Percentiles rank a stretch among this genome's conserved stretches.
Evolutionary conservation across 441 rosid species (phyloP).

Genomic region (Adansonia gregorii): DNA sequence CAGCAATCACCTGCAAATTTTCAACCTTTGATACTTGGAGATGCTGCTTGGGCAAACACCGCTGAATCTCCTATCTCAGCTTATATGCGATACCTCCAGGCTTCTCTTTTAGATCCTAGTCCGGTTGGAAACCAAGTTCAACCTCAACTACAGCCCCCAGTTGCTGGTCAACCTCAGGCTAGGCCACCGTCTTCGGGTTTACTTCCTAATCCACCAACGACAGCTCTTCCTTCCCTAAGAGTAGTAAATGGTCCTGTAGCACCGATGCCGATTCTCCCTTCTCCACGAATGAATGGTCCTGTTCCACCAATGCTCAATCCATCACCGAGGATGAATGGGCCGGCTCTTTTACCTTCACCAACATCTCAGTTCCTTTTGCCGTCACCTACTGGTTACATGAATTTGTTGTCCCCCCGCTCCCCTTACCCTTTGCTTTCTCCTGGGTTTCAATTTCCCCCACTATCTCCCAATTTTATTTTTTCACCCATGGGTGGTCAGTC

Average conservation of each 20-base stretch:
- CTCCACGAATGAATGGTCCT: constrained; percentile 52
- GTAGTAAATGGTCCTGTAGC: constrained; percentile 44
- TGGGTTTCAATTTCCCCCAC: constrained; percentile 56
- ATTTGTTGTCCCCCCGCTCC: constrained; percentile 57
- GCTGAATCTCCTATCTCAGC: constrained; percentile 81
- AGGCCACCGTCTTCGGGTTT: constrained; percentile 42
- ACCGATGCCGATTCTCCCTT: constrained; percentile 36
- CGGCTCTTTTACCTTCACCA: constrained; percentile 61
- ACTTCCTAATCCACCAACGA: constrained; percentile 48
- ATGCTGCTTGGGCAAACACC: constrained; percentile 43
- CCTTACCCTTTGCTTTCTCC: constrained; percentile 73
- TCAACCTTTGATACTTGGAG: constrained; percentile 37
- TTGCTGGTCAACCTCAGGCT: neutral
- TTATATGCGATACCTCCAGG: constrained; percentile 76
- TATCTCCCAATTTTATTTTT: constrained; percentile 63
- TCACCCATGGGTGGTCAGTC: constrained; percentile 55
- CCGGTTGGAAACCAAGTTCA: constrained; percentile 51
- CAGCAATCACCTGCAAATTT: constrained; percentile 38
- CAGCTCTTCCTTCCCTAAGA: constrained; percentile 45
- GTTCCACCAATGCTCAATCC: constrained; percentile 46
- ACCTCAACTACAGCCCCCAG: constrained; percentile 25
- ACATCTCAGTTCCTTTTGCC: constrained; percentile 75
- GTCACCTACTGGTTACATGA: constrained; percentile 54
- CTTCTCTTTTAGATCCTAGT: constrained; percentile 53
- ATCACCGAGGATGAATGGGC: constrained; percentile 51